These are phyloP conservation scores for Acarospora socialis DNA, from an alignment of 2,329 filamentous ascomycete genomes.

Conservation along the genomic window DNA sequence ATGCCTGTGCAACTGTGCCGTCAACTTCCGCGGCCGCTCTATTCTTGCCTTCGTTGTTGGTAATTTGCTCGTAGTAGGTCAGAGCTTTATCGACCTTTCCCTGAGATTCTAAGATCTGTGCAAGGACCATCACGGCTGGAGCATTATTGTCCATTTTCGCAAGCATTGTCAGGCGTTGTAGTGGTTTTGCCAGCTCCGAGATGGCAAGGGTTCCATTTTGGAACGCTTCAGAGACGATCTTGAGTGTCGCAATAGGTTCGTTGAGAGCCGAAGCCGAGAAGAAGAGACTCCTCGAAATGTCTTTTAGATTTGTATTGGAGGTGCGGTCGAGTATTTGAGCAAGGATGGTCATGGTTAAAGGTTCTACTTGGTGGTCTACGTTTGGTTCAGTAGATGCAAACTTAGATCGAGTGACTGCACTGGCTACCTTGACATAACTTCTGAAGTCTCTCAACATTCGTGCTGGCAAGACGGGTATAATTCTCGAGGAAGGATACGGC, in stretches of 20 bases:
- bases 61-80: background rate
- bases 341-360: background rate
- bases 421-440: no score
- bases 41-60: background rate
- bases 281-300: no score
- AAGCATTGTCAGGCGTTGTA: background rate
- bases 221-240: no score
- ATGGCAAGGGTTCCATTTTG: no score
- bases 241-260: no score
- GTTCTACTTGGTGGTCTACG: background rate
- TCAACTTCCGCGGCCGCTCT: background rate
- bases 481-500: background rate
- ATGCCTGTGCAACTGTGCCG: conserved; percentile 2
- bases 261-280: no score
- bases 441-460: no score
- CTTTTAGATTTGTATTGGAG: no score
- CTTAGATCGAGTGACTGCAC: background rate
- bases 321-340: background rate
- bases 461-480: no score
- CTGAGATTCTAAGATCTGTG: background rate
- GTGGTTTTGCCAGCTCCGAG: no score
- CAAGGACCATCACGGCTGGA: background rate
- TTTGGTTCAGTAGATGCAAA: background rate
- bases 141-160: background rate
- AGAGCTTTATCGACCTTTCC: conserved; percentile 1